phyloP scores from a whole-genome alignment of 805 yeast species.

The Vanderwaltozyma verrucispora region DNA sequence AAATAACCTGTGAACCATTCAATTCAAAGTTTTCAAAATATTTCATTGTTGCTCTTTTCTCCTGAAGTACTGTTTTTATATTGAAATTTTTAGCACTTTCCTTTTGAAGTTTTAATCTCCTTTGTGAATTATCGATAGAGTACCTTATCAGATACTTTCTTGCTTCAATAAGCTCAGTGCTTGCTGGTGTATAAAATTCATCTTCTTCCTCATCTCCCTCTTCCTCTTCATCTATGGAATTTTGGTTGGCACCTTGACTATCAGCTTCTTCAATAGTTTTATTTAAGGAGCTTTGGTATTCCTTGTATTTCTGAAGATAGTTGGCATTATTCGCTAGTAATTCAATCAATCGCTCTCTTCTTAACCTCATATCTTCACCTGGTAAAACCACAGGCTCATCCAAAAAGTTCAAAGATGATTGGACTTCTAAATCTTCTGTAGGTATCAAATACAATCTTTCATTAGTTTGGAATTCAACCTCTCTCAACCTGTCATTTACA shows the following conservation, averaged over 20 bases:
- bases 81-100: constrained; percentile 26
- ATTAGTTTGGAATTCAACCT: constrained; percentile 21
- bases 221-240: constrained; percentile 9
- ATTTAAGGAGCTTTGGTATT: background rate
- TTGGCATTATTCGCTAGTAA: constrained; percentile 31
- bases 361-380: constrained; percentile 50
- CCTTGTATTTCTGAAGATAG: constrained; percentile 10
- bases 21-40: constrained; percentile 32
- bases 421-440: constrained; percentile 56
- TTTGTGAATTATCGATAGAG: constrained; percentile 39
- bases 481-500: constrained; percentile 20
- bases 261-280: no score
- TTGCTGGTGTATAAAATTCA: constrained; percentile 78
- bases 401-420: constrained; percentile 34
- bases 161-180: constrained; percentile 38
- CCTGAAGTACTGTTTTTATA: constrained; percentile 34
- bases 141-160: constrained; percentile 42
- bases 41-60: constrained; percentile 35
- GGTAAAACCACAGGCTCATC: constrained; percentile 47
- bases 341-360: constrained; percentile 50
- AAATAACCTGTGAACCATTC: constrained; percentile 60
- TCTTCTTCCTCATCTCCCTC: constrained; percentile 42
- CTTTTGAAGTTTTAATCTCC: constrained; percentile 32
- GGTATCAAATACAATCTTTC: constrained; percentile 37
- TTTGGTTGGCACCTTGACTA: constrained; percentile 6